Conservation (phyloP, 1,284 basidiomycete species). For the Tetrapyrgos nigripes region DNA sequence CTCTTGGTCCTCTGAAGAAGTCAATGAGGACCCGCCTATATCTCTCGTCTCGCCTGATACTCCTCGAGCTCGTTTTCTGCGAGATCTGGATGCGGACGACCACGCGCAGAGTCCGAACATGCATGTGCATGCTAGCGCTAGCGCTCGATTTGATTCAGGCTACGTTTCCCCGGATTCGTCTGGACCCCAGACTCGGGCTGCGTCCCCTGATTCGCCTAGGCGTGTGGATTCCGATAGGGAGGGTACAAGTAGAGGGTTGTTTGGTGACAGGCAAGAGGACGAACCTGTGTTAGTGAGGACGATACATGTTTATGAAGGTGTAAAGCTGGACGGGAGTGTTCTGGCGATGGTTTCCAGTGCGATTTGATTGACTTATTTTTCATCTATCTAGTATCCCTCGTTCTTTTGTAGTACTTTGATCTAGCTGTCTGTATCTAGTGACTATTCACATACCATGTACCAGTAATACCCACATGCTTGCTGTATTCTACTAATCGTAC, state of each 20-base stretch:
- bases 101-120: not conserved
- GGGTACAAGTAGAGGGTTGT: slow-evolving; percentile 17
- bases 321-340: slow-evolving; percentile 31
- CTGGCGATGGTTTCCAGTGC: no score
- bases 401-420: no score
- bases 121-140: not conserved
- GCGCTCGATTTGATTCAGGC: not conserved
- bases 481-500: no score
- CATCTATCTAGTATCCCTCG: no score
- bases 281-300: slow-evolving; percentile 44
- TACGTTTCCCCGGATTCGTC: not conserved
- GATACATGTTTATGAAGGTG: slow-evolving; percentile 45
- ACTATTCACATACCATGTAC: no score
- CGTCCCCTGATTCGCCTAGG: not conserved
- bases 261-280: slow-evolving; percentile 35
- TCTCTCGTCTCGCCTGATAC: not conserved
- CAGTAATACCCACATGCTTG: no score
- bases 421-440: no score
- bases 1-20: slow-evolving; percentile 7
- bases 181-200: not conserved
- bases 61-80: not conserved
- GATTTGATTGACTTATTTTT: no score
- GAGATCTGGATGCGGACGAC: not conserved
- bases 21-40: not conserved
- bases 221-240: not conserved